phyloP scores from a whole-genome alignment of 169 alveolate genomes.

The Neospora caninum region DNA sequence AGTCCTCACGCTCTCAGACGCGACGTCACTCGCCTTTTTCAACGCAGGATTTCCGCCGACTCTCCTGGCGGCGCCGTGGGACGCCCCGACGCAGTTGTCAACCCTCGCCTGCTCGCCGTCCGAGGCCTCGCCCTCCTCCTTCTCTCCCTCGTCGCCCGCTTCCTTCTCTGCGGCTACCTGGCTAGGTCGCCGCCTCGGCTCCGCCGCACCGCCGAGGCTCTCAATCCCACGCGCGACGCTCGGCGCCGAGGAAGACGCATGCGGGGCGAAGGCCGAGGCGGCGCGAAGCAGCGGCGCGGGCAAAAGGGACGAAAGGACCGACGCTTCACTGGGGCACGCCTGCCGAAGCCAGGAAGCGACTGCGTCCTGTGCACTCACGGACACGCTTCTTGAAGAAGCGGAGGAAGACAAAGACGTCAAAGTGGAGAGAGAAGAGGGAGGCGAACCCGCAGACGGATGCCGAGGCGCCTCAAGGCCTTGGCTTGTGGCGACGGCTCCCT shows the following conservation, averaged over 20 bases:
- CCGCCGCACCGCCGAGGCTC: too few species aligned
- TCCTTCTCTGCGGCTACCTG: neutral
- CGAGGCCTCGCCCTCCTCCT: slow-evolving; percentile 10
- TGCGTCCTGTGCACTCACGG: slow-evolving; percentile 14
- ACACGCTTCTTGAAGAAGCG: too few species aligned
- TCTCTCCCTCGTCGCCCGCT: neutral
- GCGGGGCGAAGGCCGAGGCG: too few species aligned
- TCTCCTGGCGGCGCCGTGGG: too few species aligned
- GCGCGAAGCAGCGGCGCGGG: neutral
- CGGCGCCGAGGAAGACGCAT: too few species aligned
- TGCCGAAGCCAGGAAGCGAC: slow-evolving; percentile 24
- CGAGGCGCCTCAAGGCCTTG: too few species aligned
- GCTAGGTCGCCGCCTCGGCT: too few species aligned
- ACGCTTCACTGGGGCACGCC: slow-evolving; percentile 1
- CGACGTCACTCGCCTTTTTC: neutral
- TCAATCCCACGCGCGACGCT: too few species aligned
- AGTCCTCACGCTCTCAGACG: neutral
- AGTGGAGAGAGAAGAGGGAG: neutral
- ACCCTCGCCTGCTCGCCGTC: neutral
- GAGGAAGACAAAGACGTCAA: neutral
- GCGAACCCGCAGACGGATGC: neutral
- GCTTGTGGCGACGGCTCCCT: too few species aligned
- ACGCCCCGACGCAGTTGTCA: too few species aligned
- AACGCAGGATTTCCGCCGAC: neutral
- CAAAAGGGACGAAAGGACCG: neutral